Percentiles rank a stretch among this genome's conserved stretches.
Conservation (phyloP, 2,329 filamentous ascomycete species). For the Mycosphaerella sp. region DNA sequence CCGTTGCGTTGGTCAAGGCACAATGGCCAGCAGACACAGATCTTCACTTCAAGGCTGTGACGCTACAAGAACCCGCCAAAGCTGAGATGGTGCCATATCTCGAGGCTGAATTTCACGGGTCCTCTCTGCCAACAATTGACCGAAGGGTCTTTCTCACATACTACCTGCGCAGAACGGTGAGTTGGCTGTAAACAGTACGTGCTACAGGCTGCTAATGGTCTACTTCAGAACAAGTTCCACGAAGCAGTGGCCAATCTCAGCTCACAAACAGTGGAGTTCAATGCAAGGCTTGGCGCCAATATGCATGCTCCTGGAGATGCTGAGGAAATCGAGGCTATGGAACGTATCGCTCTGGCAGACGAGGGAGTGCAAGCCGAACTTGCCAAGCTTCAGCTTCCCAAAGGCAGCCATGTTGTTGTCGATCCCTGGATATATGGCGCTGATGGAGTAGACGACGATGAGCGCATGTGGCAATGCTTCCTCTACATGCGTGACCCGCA, state of each 20-base stretch:
- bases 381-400: slow-evolving; percentile 53
- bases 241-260: slow-evolving; percentile 54
- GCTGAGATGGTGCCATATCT: slow-evolving; percentile 31
- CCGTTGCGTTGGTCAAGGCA: slow-evolving; percentile 45
- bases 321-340: slow-evolving; percentile 55
- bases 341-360: slow-evolving; percentile 52
- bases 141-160: slow-evolving; percentile 47
- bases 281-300: slow-evolving; percentile 54
- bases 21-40: slow-evolving; percentile 52
- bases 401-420: slow-evolving; percentile 51
- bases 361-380: slow-evolving; percentile 53
- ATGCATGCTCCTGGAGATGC: slow-evolving; percentile 53
- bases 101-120: slow-evolving; percentile 29
- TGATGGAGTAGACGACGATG: slow-evolving; percentile 44
- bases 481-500: slow-evolving; percentile 59
- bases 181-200: slow-evolving; percentile 14
- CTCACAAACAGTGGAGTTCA: slow-evolving; percentile 48
- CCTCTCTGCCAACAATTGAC: slow-evolving; percentile 44
- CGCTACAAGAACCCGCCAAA: slow-evolving; percentile 34
- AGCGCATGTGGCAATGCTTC: slow-evolving; percentile 49
- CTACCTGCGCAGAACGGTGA: slow-evolving; percentile 55
- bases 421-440: slow-evolving; percentile 67
- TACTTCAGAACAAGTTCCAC: slow-evolving; percentile 53
- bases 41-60: slow-evolving; percentile 62
- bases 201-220: background rate